Base-by-base conservation (phyloP, 305 asterid species). In the Stenogyne calaminthoides region DNA sequence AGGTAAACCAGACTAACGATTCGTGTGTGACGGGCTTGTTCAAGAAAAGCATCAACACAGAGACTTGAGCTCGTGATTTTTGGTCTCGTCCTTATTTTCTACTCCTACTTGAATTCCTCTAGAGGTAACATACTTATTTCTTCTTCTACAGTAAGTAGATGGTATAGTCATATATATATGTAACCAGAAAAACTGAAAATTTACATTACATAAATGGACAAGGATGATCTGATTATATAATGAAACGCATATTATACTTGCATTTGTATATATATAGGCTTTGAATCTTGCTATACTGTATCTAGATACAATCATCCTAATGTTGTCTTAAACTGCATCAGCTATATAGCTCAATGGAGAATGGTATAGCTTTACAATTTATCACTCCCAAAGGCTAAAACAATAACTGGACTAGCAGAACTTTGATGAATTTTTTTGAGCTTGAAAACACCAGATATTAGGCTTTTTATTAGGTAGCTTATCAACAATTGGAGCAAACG, bases 351-450 rank as follows among this genome's bases (percentile, higher is more conserved):
- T 47, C 19, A 42, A 60, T 54, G 74, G 82, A 71, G 74, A 75
- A 61, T 75, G 82, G 40, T 37, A 66, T 44, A 40, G 19, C 68
- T 67, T 61, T 73, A 73, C 75, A 73, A 55, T 78, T 78, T 11
- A 27, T 60, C 77, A 72, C 76, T 70, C 73, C 76, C 37, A 55
- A 44, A 32, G 36, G 36, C 36, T 32, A 32, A 32, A 70, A 36
- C 64, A 63, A 51, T 64, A 64, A 36, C 29, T 36, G 57, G 44
- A 11, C 75, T 14, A 6, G 46, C 42, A 25, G 8, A 60, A 58
- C 60, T 71, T 42, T 60, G 14, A 22, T 27, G 16, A 73, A 40
- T 14, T 27, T 39, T 42, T 32, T 55, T 47, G 19, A 44, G 62
- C 46, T 60, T 12, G 16, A 25, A 44, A 67, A 42, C 63, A 25